Percentiles rank a stretch among this genome's conserved stretches.
Conservation (phyloP, 306 rosid genomes). For the Hippophae rhamnoides region DNA sequence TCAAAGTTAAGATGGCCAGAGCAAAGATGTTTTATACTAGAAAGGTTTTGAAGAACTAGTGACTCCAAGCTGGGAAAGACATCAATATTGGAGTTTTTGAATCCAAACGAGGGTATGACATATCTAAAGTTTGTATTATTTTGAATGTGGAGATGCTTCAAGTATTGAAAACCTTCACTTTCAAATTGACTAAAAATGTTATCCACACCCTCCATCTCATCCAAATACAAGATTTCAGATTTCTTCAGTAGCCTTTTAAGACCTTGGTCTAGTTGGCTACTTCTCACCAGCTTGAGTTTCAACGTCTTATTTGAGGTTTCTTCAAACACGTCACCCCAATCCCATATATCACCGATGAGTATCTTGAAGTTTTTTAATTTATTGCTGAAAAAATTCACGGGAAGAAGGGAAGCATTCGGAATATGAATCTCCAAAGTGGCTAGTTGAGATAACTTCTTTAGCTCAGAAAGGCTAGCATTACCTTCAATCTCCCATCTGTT, state of each 20-base stretch:
- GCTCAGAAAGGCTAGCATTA: conserved; percentile 22
- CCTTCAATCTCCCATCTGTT: conserved; percentile 16
- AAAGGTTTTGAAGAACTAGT: background rate
- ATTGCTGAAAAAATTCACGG: conserved; percentile 14
- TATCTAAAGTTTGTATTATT: conserved; percentile 18
- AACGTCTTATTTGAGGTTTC: conserved; percentile 17
- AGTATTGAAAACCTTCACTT: conserved; percentile 22
- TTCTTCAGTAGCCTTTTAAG: conserved; percentile 21
- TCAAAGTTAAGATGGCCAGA: background rate
- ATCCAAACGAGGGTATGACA: background rate
- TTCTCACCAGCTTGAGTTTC: conserved; percentile 14
- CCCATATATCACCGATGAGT: conserved; percentile 25
- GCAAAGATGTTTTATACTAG: background rate
- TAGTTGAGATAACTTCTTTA: conserved; percentile 21
- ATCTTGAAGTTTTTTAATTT: conserved; percentile 24
- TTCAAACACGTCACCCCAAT: conserved; percentile 5
- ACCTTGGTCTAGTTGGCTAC: conserved; percentile 18
- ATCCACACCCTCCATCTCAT: conserved; percentile 25
- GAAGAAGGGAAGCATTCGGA: conserved; percentile 10
- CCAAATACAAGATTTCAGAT: conserved; percentile 32
- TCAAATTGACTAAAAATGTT: conserved; percentile 25
- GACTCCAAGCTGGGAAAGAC: background rate
- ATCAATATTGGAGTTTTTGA: background rate
- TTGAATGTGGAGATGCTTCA: conserved; percentile 34
- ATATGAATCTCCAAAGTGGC: conserved; percentile 26